Evolutionary conservation across 1,284 basidiomycete genomes (phyloP).

Genomic region (Mycena sp.): DNA sequence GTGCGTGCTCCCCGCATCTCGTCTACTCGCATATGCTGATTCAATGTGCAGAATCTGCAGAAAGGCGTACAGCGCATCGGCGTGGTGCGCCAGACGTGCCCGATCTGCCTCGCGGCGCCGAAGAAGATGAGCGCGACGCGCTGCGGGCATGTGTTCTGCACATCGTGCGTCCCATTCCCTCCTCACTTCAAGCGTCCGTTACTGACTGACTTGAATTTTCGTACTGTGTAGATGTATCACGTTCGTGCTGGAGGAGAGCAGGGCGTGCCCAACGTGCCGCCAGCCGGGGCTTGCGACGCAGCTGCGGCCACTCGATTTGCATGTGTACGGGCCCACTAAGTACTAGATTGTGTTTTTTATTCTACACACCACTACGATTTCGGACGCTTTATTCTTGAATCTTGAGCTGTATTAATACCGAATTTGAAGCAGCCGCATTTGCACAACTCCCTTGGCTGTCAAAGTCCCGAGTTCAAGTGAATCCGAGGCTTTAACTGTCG

Average conservation of each 20-base stretch:
- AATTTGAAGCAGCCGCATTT: too few species aligned
- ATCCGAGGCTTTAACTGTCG: too few species aligned
- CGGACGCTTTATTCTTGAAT: too few species aligned
- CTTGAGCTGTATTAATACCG: too few species aligned
- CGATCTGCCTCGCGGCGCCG: conserved; percentile 25
- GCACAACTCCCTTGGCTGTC: too few species aligned
- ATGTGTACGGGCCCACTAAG: too few species aligned
- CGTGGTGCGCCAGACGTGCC: conserved; percentile 21
- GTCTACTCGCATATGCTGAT: background rate
- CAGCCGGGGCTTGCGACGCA: conserved; percentile 18
- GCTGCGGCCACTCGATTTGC: conserved; percentile 18
- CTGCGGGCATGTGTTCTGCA: conserved; percentile 30
- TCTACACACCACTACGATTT: too few species aligned
- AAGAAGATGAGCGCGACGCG: conserved; percentile 26
- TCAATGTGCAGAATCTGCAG: background rate
- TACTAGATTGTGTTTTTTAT: too few species aligned
- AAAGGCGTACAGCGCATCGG: background rate
- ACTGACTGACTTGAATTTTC: too few species aligned
- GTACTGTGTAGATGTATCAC: conserved; percentile 20
- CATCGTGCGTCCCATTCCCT: conserved; percentile 10
- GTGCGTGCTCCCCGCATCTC: background rate
- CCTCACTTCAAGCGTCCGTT: background rate
- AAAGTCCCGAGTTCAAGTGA: too few species aligned
- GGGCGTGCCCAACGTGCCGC: conserved; percentile 24
- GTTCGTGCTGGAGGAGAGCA: conserved; percentile 11